Evolutionary conservation across 169 alveolate species (phyloP).

Genomic region (Plasmodium vinckei): DNA sequence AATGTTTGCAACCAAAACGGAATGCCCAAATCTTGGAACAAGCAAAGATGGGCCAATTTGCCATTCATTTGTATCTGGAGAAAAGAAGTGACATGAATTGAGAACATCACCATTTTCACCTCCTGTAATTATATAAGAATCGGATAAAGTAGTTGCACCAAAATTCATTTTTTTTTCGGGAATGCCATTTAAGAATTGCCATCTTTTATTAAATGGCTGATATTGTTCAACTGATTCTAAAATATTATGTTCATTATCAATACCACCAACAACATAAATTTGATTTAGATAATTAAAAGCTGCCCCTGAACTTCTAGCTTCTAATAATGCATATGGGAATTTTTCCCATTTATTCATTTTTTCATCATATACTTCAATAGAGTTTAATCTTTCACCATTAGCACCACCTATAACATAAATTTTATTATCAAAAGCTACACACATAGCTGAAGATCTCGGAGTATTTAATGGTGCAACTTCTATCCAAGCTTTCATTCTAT

Average conservation of each 20-base stretch:
- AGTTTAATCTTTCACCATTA: constrained; percentile 88
- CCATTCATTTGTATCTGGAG: constrained; percentile 87
- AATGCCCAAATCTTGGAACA: constrained; percentile 87
- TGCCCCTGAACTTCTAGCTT: constrained; percentile 90
- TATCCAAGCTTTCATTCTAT: constrained; percentile 90
- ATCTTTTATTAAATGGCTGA: constrained; percentile 82
- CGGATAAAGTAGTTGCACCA: constrained; percentile 79
- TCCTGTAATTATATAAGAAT: constrained; percentile 81
- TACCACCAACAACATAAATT: constrained; percentile 88
- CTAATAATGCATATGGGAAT: constrained; percentile 84
- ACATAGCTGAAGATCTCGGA: constrained; percentile 91
- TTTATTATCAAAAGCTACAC: constrained; percentile 83
- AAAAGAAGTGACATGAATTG: constrained; percentile 80
- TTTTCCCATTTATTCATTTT: constrained; percentile 90
- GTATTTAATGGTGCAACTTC: constrained; percentile 87
- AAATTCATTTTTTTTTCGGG: constrained; percentile 85
- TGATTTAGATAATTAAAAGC: constrained; percentile 85
- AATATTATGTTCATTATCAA: constrained; percentile 83
- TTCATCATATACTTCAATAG: constrained; percentile 90
- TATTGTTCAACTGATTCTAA: constrained; percentile 87
- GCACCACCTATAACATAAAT: constrained; percentile 90
- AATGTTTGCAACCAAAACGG: constrained; percentile 80
- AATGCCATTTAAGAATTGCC: constrained; percentile 82
- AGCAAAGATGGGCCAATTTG: constrained; percentile 83
- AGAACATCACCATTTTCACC: constrained; percentile 86